Percentiles rank a stretch among this genome's conserved stretches.
Conservation (phyloP, 345 rosid species). For the Turritis glabra region DNA sequence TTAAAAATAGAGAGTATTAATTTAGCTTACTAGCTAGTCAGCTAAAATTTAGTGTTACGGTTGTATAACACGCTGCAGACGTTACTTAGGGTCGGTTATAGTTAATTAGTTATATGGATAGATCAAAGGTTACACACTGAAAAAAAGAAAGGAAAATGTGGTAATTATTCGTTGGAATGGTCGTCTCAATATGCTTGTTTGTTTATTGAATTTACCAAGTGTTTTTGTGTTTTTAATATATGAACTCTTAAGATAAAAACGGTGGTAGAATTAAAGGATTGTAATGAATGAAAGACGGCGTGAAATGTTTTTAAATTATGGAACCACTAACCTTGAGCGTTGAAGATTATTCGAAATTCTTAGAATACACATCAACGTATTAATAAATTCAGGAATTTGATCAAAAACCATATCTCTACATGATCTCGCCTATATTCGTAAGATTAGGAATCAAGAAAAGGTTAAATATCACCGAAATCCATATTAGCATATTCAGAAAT, state of each 20-base stretch:
- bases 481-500: slow-evolving; percentile 20
- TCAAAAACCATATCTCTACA: slow-evolving; percentile 32
- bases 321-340: not conserved
- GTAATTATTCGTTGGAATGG: not conserved
- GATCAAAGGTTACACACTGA: not conserved
- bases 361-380: slow-evolving; percentile 8
- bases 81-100: not conserved
- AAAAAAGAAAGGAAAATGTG: not conserved
- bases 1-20: not conserved
- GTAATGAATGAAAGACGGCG: not conserved
- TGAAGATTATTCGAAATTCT: slow-evolving; percentile 17
- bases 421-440: slow-evolving; percentile 15
- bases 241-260: not conserved
- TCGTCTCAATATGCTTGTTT: not conserved
- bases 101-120: not conserved
- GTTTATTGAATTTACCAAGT: not conserved
- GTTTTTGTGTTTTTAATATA: not conserved
- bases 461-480: slow-evolving; percentile 13
- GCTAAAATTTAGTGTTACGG: not conserved
- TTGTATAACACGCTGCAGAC: not conserved
- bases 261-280: not conserved
- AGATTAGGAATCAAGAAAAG: slow-evolving; percentile 22
- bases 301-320: not conserved
- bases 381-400: slow-evolving; percentile 17
- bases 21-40: not conserved